Percentiles rank a stretch among this genome's conserved stretches.
Evolutionary conservation across 2,329 filamentous ascomycete genomes (phyloP).

Genomic region (Penicillium sp.): DNA sequence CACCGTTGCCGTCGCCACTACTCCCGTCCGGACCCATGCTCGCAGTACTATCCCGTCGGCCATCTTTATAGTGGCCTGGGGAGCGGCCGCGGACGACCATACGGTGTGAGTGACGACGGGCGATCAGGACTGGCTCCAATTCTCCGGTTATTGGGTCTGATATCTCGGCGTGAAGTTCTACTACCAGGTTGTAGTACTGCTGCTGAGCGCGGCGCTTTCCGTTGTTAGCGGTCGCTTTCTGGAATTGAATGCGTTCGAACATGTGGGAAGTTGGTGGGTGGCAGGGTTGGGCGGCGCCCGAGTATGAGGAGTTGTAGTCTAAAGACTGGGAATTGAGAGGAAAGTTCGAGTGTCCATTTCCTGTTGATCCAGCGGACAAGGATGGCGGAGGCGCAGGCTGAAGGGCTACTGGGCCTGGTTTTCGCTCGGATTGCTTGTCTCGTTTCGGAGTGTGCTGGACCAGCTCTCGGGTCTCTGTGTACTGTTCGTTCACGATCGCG

Average conservation of each 20-base stretch:
- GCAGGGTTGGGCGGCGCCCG: slow-evolving; percentile 30
- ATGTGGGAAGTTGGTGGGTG: slow-evolving; percentile 53
- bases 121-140: slow-evolving; percentile 68
- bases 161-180: slow-evolving; percentile 76
- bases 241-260: slow-evolving; percentile 93
- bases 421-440: slow-evolving; percentile 79
- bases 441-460: slow-evolving; percentile 91
- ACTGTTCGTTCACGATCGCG: slow-evolving; percentile 74
- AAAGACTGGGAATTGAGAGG: slow-evolving; percentile 28
- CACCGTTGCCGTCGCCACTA: slow-evolving; percentile 40
- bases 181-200: slow-evolving; percentile 88
- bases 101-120: slow-evolving; percentile 70
- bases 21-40: slow-evolving; percentile 69
- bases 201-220: slow-evolving; percentile 86
- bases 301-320: slow-evolving; percentile 36
- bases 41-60: slow-evolving; percentile 66
- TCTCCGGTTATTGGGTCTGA: slow-evolving; percentile 43
- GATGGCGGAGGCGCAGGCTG: slow-evolving; percentile 63
- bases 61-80: slow-evolving; percentile 76
- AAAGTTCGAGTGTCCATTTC: slow-evolving; percentile 23
- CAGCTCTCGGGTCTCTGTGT: slow-evolving; percentile 75
- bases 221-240: slow-evolving; percentile 90
- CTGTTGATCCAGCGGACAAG: slow-evolving; percentile 26
- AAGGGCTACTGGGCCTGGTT: slow-evolving; percentile 68
- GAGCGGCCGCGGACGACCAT: slow-evolving; percentile 86